A percentile compares a stretch with the other conserved stretches of the same genome.
Evolutionary conservation across 257 asterid genomes (phyloP).

Genomic region (Henckelia pumila): DNA sequence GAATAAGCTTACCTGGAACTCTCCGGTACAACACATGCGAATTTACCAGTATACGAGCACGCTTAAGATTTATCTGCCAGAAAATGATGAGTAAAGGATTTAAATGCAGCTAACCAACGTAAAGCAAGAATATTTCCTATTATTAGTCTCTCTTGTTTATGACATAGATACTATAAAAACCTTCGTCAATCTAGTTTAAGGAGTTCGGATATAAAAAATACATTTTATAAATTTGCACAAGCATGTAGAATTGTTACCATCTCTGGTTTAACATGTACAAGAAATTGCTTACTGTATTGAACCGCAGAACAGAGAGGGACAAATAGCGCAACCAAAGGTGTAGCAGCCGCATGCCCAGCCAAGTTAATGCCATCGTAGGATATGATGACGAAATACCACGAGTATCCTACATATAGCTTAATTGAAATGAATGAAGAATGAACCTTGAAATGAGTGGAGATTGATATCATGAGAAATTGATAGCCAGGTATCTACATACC

Average conservation of each 20-base stretch:
- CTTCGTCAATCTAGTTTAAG: slow-evolving; percentile 10
- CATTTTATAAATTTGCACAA: not conserved
- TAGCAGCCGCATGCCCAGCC: slow-evolving; percentile 74
- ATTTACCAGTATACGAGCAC: slow-evolving; percentile 87
- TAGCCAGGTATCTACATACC: slow-evolving; percentile 43
- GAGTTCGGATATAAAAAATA: not conserved
- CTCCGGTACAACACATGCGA: slow-evolving; percentile 52
- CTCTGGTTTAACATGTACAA: slow-evolving; percentile 16
- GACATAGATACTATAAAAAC: not conserved
- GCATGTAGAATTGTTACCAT: not conserved
- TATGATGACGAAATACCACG: slow-evolving; percentile 70
- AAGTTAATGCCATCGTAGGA: slow-evolving; percentile 55
- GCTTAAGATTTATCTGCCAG: slow-evolving; percentile 91
- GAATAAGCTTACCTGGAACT: slow-evolving; percentile 61
- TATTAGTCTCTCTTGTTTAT: slow-evolving; percentile 1
- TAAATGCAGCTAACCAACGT: not conserved
- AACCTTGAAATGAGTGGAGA: slow-evolving; percentile 21
- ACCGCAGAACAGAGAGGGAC: slow-evolving; percentile 82
- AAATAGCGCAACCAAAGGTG: slow-evolving; percentile 93
- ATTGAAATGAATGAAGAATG: slow-evolving; percentile 34
- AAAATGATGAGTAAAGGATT: slow-evolving; percentile 22
- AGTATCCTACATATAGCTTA: slow-evolving; percentile 64
- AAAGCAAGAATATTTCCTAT: not conserved
- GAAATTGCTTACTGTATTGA: slow-evolving; percentile 59
- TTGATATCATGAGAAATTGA: slow-evolving; percentile 20